A percentile compares a stretch with the other conserved stretches of the same genome.
Conservation (phyloP, 768 basidiomycete species). For the Podaxis sp. region DNA sequence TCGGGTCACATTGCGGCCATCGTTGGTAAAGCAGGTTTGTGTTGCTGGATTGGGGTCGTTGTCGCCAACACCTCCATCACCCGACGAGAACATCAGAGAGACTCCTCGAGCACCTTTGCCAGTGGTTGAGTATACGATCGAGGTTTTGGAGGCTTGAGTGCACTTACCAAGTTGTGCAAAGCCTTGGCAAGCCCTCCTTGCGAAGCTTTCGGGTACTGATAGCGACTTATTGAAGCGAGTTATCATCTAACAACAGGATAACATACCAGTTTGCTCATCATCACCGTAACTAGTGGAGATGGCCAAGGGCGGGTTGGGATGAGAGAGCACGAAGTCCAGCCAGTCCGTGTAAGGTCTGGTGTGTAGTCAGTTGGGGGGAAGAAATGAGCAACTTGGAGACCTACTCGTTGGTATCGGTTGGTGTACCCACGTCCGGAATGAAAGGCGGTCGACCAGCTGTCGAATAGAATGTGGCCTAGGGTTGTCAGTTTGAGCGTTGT, state of each 20-base stretch:
- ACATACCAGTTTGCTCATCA: conserved; percentile 61
- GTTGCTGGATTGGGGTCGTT: conserved; percentile 48
- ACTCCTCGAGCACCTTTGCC: conserved; percentile 58
- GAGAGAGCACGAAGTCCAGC: conserved; percentile 53
- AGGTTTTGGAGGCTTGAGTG: not conserved
- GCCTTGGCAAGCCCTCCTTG: conserved; percentile 48
- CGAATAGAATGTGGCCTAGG: conserved; percentile 52
- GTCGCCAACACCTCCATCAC: conserved; percentile 69
- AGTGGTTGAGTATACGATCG: not conserved
- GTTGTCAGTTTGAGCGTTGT: not conserved
- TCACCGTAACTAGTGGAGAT: conserved; percentile 73
- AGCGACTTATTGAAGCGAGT: not conserved
- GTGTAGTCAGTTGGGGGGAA: conserved; percentile 15
- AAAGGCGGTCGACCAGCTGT: conserved; percentile 65
- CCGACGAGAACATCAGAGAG: conserved; percentile 60
- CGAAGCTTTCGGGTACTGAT: conserved; percentile 54
- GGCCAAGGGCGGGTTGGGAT: conserved; percentile 47
- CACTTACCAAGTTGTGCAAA: conserved; percentile 61
- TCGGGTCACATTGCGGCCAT: conserved; percentile 47
- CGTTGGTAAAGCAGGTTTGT: conserved; percentile 56
- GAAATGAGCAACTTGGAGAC: conserved; percentile 5
- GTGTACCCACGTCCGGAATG: conserved; percentile 42
- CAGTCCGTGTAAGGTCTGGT: conserved; percentile 42
- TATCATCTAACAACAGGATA: not conserved
- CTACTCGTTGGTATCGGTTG: conserved; percentile 40